These are phyloP conservation scores for Nakaseomyces kungkrabaensis DNA, from an alignment of 1,139 yeast species.

Conservation along the genomic window DNA sequence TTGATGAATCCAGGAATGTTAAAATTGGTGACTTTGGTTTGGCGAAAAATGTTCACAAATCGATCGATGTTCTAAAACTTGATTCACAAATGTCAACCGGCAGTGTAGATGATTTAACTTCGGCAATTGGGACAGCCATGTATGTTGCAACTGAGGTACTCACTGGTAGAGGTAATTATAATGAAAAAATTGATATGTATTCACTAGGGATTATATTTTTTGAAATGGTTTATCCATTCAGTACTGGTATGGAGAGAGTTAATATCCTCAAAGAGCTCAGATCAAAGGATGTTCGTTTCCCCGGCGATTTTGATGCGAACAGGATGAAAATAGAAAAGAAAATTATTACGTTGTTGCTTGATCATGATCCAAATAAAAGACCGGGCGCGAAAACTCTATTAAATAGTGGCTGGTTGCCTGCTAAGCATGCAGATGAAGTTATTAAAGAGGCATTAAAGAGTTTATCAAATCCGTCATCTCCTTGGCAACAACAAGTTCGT, in stretches of 20 bases:
- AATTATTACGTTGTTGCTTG: slow-evolving; percentile 54
- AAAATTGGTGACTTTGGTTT: slow-evolving; percentile 96
- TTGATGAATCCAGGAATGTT: slow-evolving; percentile 77
- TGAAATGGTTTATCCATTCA: slow-evolving; percentile 79
- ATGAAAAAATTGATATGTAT: slow-evolving; percentile 92
- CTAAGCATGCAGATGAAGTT: slow-evolving; percentile 80
- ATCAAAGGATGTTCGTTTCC: slow-evolving; percentile 49
- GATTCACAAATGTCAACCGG: slow-evolving; percentile 29
- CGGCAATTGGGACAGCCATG: slow-evolving; percentile 86
- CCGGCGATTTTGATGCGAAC: slow-evolving; percentile 46
- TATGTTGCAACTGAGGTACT: slow-evolving; percentile 89
- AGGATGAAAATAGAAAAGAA: slow-evolving; percentile 50
- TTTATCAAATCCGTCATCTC: slow-evolving; percentile 80
- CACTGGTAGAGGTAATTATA: slow-evolving; percentile 57
- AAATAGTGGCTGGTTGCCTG: slow-evolving; percentile 75
- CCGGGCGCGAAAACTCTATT: slow-evolving; percentile 72
- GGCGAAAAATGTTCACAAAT: slow-evolving; percentile 69
- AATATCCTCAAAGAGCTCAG: slow-evolving; percentile 57
- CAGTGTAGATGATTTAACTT: slow-evolving; percentile 66
- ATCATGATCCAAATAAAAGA: slow-evolving; percentile 67
- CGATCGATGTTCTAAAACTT: slow-evolving; percentile 28
- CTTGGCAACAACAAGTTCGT: slow-evolving; percentile 90
- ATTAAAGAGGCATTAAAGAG: slow-evolving; percentile 81
- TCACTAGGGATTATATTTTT: slow-evolving; percentile 89
- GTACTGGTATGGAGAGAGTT: slow-evolving; percentile 90